Percentiles rank a stretch among this genome's conserved stretches.
Conservation (phyloP, 768 basidiomycete species). For the Harrya chromipes region DNA sequence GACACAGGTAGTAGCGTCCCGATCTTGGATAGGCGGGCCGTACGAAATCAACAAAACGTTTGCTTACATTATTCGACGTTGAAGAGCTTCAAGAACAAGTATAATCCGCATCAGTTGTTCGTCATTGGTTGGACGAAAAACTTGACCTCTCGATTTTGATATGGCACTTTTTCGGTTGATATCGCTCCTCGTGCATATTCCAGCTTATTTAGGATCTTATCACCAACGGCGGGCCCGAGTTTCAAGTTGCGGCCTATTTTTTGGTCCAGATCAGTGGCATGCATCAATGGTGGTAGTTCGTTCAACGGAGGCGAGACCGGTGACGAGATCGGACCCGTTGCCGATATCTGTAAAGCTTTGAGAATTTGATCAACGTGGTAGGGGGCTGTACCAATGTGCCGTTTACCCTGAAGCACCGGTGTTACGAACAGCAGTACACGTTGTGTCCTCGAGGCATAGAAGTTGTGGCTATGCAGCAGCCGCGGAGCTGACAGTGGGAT, state of each 20-base stretch:
- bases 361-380: neutral
- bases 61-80: too few relatives aligned
- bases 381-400: neutral
- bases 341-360: neutral
- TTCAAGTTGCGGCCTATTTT: neutral
- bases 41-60: too few relatives aligned
- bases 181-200: neutral
- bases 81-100: slow-evolving; percentile 41
- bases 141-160: slow-evolving; percentile 14
- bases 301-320: neutral
- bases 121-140: slow-evolving; percentile 45
- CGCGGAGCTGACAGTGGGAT: neutral
- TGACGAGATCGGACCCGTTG: neutral
- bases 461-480: slow-evolving; percentile 16
- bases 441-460: slow-evolving; percentile 24
- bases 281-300: neutral
- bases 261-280: neutral
- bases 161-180: neutral
- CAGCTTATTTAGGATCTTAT: neutral
- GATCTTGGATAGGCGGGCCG: too few relatives aligned
- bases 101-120: slow-evolving; percentile 46
- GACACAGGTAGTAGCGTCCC: too few relatives aligned
- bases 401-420: neutral
- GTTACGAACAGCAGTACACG: slow-evolving; percentile 3
- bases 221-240: neutral